A percentile compares a stretch with the other conserved stretches of the same genome.
Evolutionary conservation across 148 eudicot genomes (phyloP).

Genomic region (Camellia lanceoleosa): DNA sequence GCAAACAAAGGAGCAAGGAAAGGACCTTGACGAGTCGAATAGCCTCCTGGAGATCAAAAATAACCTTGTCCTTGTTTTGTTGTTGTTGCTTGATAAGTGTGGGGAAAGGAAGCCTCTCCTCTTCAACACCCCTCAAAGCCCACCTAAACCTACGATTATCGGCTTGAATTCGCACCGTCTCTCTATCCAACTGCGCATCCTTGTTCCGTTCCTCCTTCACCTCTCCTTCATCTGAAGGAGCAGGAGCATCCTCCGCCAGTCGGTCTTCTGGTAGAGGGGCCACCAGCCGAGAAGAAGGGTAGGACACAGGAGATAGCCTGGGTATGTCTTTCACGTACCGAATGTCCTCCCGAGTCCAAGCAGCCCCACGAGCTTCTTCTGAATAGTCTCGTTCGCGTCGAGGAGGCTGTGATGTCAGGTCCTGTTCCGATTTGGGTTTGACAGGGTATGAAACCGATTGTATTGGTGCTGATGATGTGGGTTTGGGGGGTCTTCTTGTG

Average conservation of each 20-base stretch:
- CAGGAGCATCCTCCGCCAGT: not conserved
- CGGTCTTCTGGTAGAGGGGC: conserved; percentile 84
- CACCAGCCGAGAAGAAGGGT: conserved; percentile 36
- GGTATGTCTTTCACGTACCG: conserved; percentile 62
- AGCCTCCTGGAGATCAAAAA: conserved; percentile 82
- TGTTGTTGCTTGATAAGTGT: conserved; percentile 56
- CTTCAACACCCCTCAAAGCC: conserved; percentile 24
- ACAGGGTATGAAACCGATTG: conserved; percentile 55
- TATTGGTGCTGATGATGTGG: conserved; percentile 15
- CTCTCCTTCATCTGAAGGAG: not conserved
- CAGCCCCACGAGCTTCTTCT: not conserved
- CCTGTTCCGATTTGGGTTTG: conserved; percentile 31
- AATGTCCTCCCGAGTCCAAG: conserved; percentile 60
- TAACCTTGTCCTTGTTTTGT: conserved; percentile 39
- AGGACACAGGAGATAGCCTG: conserved; percentile 37
- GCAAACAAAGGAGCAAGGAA: not conserved
- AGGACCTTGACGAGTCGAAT: conserved; percentile 74
- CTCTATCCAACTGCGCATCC: conserved; percentile 33
- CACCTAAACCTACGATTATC: conserved; percentile 26
- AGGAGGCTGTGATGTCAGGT: not conserved
- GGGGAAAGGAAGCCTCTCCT: conserved; percentile 62
- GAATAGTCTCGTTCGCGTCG: not conserved
- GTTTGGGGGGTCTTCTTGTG: not conserved
- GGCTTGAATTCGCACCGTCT: conserved; percentile 42
- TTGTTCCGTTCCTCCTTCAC: not conserved